These are phyloP conservation scores for Orbilia oligospora DNA, from an alignment of 2,329 filamentous ascomycete genomes.

Conservation along the genomic window DNA sequence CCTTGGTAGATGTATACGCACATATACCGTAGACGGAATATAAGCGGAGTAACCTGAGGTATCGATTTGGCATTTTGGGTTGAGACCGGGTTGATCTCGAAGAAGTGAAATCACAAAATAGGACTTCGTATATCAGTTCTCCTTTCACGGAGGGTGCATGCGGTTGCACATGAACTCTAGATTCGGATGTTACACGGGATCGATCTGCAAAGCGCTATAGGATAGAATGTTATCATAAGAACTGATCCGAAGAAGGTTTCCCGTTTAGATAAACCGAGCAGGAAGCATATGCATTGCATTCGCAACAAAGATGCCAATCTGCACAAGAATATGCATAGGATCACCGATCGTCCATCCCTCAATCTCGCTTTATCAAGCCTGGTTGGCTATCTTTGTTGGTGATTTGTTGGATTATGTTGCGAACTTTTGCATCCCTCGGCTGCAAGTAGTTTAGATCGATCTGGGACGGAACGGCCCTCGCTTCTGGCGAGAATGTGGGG, in stretches of 20 bases:
- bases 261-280: not conserved
- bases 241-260: not conserved
- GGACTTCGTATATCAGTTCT: not conserved
- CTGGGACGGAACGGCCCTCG: slow-evolving; percentile 18
- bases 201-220: not conserved
- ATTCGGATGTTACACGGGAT: not conserved
- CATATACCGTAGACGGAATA: too few species aligned
- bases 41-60: not conserved
- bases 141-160: not conserved
- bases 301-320: not conserved
- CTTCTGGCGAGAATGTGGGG: slow-evolving; percentile 9
- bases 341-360: not conserved
- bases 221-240: not conserved
- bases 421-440: slow-evolving; percentile 4
- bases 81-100: too few species aligned
- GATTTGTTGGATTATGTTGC: slow-evolving; percentile 7
- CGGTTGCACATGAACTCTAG: not conserved
- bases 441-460: slow-evolving; percentile 16
- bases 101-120: not conserved
- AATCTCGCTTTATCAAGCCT: not conserved
- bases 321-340: not conserved
- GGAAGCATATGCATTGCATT: not conserved
- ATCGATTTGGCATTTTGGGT: too few species aligned
- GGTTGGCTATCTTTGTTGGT: not conserved
- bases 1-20: too few species aligned